Evolutionary conservation across 768 basidiomycete genomes (phyloP), one percentile per base, ranked within the genome.

Genomic region (Phanerochaete sordida): DNA sequence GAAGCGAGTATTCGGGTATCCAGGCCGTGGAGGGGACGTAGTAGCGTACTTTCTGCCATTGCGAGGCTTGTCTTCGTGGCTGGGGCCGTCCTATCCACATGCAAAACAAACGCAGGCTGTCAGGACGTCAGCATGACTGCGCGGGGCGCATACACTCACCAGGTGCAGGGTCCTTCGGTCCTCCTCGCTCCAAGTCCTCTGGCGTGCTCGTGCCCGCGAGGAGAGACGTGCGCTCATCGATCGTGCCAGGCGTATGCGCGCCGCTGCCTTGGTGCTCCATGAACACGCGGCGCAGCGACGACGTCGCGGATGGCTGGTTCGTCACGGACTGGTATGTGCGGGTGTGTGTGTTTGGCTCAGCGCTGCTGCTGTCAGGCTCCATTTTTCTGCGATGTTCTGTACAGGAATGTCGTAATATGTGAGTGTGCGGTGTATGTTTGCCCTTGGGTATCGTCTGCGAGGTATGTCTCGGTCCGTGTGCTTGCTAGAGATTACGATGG

Each of bases 1-100:
- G 85, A 16, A 81, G 66, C 0, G 85, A 84, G 65, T 94, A 94
- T 57, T 82, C 78, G 6, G 91, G 91, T 61, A 94, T 88, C 91
- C 91, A 94, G 30, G 81, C 77, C 11, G 81, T 81, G 1, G 87
- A 88, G 2, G 91, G 91, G 56, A 93, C 77, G 62, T 93, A 93
- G 69, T 93, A 93, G 65, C 79, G 80, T 31, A 87, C 68, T 66
- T 83, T 85, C 39, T 72, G 75, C 63, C 80, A 69, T 4, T 53
- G 56, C 15, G 69, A 65, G 15, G 60, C 57, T 28, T 59, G 7
- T 16, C 63, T 55, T 31, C 56, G 56, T 2, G 28, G 53, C 13
- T 28, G 43, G 1, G 44, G n/a, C 28, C 33, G 27, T 53, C 39
- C 30, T 8, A 4, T 16, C 15, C 12, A 33, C 24, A n/a, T 30